These are phyloP conservation scores for Gastrodia elata DNA, from an alignment of 106 monocot genomes.

Conservation along the genomic window DNA sequence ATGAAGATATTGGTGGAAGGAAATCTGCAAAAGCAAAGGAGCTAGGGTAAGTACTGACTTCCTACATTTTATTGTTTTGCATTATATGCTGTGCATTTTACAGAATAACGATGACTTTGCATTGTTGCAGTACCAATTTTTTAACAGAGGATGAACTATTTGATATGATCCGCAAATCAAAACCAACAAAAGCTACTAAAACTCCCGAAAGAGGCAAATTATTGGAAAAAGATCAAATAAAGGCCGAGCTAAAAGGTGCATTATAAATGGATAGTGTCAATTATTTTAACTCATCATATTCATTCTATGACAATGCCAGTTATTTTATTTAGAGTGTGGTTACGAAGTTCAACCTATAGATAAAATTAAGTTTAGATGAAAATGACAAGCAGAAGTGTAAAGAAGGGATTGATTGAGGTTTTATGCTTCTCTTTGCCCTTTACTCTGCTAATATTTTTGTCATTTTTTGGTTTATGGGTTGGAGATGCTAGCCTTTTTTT, in stretches of 20 bases:
- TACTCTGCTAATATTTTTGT: too few relatives aligned
- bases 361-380: too few relatives aligned
- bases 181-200: constrained; percentile 48
- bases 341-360: too few relatives aligned
- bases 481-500: background rate
- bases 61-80: background rate
- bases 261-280: background rate
- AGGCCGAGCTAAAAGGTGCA: constrained; percentile 42
- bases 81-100: background rate
- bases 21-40: constrained; percentile 89
- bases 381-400: too few relatives aligned
- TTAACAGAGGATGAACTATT: constrained; percentile 95
- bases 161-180: constrained; percentile 91
- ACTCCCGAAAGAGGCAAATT: constrained; percentile 26
- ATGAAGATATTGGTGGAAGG: constrained; percentile 95
- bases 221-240: constrained; percentile 25
- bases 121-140: constrained; percentile 46
- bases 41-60: constrained; percentile 37
- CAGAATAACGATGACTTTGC: constrained; percentile 1
- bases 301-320: background rate
- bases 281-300: background rate
- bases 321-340: too few relatives aligned
- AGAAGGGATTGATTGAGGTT: too few relatives aligned
- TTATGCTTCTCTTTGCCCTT: too few relatives aligned
- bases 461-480: too few relatives aligned